phyloP scores from a whole-genome alignment of 2,329 filamentous ascomycete species.

The Talaromyces sp. region DNA sequence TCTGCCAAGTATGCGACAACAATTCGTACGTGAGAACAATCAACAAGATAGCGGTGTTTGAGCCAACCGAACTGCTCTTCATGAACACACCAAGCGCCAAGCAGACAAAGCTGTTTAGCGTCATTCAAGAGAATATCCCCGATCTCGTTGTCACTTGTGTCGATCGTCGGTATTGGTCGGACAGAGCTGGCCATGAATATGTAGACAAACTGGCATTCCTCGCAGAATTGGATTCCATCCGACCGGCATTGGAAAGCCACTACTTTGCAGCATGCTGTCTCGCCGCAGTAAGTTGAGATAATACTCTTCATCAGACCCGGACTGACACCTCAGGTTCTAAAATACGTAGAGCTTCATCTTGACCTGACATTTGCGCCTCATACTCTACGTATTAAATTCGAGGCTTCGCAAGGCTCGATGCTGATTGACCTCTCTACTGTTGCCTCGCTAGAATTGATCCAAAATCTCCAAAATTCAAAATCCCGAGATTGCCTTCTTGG shows the following conservation, averaged over 20 bases:
- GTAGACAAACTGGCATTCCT: conserved; percentile 73
- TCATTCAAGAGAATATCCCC: conserved; percentile 67
- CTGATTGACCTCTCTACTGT: conserved; percentile 91
- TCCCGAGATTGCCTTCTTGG: conserved; percentile 82
- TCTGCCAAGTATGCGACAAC: conserved; percentile 89
- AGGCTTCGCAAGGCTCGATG: conserved; percentile 87
- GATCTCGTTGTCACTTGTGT: conserved; percentile 59
- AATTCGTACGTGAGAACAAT: conserved; percentile 86
- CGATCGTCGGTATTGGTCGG: conserved; percentile 79
- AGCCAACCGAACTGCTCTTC: conserved; percentile 74
- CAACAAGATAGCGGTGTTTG: conserved; percentile 77
- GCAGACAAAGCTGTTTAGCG: conserved; percentile 67
- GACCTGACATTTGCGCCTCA: conserved; percentile 66
- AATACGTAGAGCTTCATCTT: conserved; percentile 70
- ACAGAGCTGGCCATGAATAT: conserved; percentile 69
- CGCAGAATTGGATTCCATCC: conserved; percentile 75
- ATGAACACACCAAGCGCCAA: conserved; percentile 65
- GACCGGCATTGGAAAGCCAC: conserved; percentile 73
- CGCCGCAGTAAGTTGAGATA: conserved; percentile 61
- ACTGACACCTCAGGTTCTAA: conserved; percentile 58
- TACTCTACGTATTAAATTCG: conserved; percentile 79
- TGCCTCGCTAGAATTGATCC: conserved; percentile 79
- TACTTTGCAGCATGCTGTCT: conserved; percentile 83
- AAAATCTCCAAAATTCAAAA: conserved; percentile 72
- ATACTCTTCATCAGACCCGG: background rate